phyloP scores from a whole-genome alignment of 306 rosid species.

The Benincasa hispida region DNA sequence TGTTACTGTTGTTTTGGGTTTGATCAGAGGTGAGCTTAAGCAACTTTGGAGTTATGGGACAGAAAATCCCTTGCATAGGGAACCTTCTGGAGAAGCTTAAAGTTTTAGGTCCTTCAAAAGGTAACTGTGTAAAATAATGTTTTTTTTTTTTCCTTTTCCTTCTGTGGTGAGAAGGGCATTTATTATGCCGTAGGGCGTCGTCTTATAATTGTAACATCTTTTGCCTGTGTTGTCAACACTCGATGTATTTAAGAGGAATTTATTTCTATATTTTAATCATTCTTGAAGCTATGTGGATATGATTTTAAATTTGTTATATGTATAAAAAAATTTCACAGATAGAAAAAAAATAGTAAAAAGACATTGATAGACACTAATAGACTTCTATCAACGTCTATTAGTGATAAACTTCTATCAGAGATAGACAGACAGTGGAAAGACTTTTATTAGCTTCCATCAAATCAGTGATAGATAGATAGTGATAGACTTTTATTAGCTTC shows the following conservation, averaged over 20 bases:
- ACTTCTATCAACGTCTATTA: too few relatives aligned
- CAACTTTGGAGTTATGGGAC: constrained; percentile 49
- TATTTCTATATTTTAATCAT: background rate
- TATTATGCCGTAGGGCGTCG: background rate
- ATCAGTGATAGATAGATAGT: too few relatives aligned
- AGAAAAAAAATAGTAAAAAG: too few relatives aligned
- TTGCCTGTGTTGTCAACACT: background rate
- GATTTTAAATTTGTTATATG: background rate
- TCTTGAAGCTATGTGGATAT: background rate
- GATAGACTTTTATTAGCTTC: too few relatives aligned
- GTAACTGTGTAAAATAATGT: constrained; percentile 1
- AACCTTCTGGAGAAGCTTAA: constrained; percentile 13
- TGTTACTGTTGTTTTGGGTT: constrained; percentile 36
- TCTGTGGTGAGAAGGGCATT: background rate
- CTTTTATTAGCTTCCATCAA: too few relatives aligned
- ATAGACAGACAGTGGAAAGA: too few relatives aligned
- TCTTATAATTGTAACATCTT: background rate
- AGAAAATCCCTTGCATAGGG: constrained; percentile 14
- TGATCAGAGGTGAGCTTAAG: constrained; percentile 53
- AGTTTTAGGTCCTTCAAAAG: background rate
- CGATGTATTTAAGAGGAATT: background rate
- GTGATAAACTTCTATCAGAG: too few relatives aligned
- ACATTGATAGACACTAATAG: too few relatives aligned
- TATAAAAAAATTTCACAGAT: too few relatives aligned
- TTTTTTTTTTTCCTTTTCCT: background rate